Evolutionary conservation across 768 basidiomycete genomes (phyloP), one percentile per base, ranked within the genome.

Genomic region (Postia placenta): DNA sequence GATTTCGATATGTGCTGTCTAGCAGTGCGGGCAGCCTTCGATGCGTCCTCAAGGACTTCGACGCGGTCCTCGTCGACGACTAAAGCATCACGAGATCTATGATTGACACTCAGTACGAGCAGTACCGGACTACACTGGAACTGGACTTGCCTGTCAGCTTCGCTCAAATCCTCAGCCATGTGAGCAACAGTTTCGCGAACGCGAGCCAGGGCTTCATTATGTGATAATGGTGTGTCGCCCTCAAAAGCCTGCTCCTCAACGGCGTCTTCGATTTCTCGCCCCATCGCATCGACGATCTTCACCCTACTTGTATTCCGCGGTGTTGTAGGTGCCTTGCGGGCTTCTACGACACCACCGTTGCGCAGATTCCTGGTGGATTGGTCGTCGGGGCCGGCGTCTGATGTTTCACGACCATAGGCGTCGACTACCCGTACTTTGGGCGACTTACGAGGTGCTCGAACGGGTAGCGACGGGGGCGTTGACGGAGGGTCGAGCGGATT

Each of bases 281-380:
- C 86, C 76, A 84, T 80, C 4, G 81, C 81, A 60, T 89, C 85
- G 36, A 86, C 74, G 27, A 87, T 67, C 37, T 83, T 75, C 43
- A 87, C 69, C 22, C 63, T 57, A 52, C 70, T 75, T 56, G 62
- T 73, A 45, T 56, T 53, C 2, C 54, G 52, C 11, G 57, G 62
- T 44, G 64, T 55, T 7, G 43, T 59, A 22, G 48, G 23, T 45
- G 40, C 40, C 55, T 58, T 5, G 61, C 36, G 9, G 19, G 12
- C 15, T 6, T 11, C 11, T 45, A 45, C 23, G 24, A 37, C n/a
- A 51, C 52, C 11, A 38, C 46, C 20, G 50, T 45, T 22, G 20
- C 7, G 6, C 11, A n/a, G 7, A 6, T 39, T 51, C 50, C 47
- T 25, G 37, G 49, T 37, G 35, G 49, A 26, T 56, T 52, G 40